These are phyloP conservation scores for Lignosus rhinocerotis DNA, from an alignment of 1,284 basidiomycete genomes.

Conservation along the genomic window DNA sequence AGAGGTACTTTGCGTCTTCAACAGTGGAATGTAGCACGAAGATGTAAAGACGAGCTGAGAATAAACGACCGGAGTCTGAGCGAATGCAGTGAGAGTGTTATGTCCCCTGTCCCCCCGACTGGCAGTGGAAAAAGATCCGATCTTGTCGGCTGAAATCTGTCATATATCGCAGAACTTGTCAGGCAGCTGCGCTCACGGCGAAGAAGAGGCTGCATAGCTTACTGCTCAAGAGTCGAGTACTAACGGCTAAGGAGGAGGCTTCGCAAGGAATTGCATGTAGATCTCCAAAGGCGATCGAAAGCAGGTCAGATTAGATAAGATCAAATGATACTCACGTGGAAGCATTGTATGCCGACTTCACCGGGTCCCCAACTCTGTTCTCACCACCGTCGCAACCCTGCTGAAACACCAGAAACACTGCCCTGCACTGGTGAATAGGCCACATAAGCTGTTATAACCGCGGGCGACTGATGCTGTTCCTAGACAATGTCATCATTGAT, in stretches of 20 bases:
- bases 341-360: background rate
- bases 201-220: background rate
- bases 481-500: constrained; percentile 25
- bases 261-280: background rate
- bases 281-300: background rate
- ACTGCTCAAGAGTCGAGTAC: background rate
- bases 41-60: background rate
- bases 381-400: background rate
- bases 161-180: background rate
- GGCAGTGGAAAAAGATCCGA: constrained; percentile 1
- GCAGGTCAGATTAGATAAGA: constrained; percentile 3
- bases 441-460: background rate
- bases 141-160: background rate
- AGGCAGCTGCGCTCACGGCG: background rate
- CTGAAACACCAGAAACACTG: no score
- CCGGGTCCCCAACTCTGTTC: background rate
- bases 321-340: background rate
- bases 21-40: background rate
- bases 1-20: background rate
- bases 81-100: constrained; percentile 2
- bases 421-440: no score
- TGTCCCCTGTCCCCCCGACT: background rate
- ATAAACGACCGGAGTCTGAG: background rate
- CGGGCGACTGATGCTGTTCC: background rate
- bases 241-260: background rate